A percentile compares a stretch with the other conserved stretches of the same genome.
phyloP scores from a whole-genome alignment of 306 rosid species.

The Vachellia pachyceras region DNA sequence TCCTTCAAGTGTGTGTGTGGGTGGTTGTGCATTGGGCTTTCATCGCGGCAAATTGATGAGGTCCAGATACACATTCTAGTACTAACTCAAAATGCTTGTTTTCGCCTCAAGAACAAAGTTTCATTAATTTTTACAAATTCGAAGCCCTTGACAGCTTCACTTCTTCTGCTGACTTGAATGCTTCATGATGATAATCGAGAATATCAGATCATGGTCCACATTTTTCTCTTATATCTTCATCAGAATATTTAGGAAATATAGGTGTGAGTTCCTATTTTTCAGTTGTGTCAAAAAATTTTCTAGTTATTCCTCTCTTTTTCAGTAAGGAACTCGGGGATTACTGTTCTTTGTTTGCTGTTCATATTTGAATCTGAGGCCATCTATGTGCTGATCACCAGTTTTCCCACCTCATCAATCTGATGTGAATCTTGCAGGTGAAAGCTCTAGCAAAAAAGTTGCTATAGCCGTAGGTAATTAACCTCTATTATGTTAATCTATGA shows the following conservation, averaged over 20 bases:
- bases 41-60: too few relatives aligned
- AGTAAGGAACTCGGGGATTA: background rate
- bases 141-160: background rate
- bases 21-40: too few relatives aligned
- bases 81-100: too few relatives aligned
- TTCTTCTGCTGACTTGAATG: background rate
- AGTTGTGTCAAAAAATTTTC: too few relatives aligned
- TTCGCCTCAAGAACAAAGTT: too few relatives aligned
- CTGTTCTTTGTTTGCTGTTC: background rate
- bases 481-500: background rate
- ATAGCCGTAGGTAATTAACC: conserved; percentile 42
- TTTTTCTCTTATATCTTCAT: background rate
- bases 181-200: background rate
- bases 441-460: fast-evolving
- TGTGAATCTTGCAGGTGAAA: conserved; percentile 19
- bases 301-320: too few relatives aligned
- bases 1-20: too few relatives aligned
- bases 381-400: background rate
- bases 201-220: background rate
- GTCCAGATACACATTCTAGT: too few relatives aligned
- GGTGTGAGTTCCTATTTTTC: too few relatives aligned
- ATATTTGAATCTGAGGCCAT: background rate
- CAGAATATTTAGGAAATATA: background rate
- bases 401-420: background rate
- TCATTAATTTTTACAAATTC: too few relatives aligned